Conservation (phyloP, 2,329 filamentous ascomycete species). For the Arachnomyces sp. region DNA sequence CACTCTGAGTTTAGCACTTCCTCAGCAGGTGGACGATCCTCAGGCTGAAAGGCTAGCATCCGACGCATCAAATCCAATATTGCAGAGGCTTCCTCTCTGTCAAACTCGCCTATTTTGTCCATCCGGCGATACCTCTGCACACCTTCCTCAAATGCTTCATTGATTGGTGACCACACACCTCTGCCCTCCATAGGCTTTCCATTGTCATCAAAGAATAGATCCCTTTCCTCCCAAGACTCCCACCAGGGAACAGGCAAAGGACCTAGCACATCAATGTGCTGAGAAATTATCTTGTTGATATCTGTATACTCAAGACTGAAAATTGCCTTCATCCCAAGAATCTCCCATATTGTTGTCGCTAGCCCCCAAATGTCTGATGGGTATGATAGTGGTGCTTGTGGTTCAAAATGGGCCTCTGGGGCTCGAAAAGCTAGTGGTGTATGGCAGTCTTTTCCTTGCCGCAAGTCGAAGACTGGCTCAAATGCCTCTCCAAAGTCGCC, state of each 20-base stretch:
- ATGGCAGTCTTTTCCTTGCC: slow-evolving; percentile 15
- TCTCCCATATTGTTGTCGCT: slow-evolving; percentile 19
- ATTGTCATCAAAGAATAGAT: slow-evolving; percentile 9
- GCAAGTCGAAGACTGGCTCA: slow-evolving; percentile 2
- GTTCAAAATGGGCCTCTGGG: slow-evolving; percentile 18
- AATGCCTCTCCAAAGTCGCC: slow-evolving; percentile 31
- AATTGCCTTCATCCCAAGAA: slow-evolving; percentile 17
- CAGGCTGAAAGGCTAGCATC: slow-evolving; percentile 6
- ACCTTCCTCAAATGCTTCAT: slow-evolving; percentile 11
- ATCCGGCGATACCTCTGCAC: slow-evolving; percentile 11
- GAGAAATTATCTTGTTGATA: slow-evolving; percentile 10
- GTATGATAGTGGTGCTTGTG: slow-evolving; percentile 12
- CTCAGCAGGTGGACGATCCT: slow-evolving; percentile 5
- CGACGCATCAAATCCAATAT: slow-evolving; percentile 4
- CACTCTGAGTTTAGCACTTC: slow-evolving; percentile 6
- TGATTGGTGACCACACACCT: slow-evolving; percentile 9
- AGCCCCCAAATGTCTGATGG: slow-evolving; percentile 20
- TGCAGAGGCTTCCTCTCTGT: slow-evolving; percentile 2
- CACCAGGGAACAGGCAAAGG: slow-evolving; percentile 11
- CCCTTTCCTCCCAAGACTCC: slow-evolving; percentile 9
- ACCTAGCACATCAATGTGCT: slow-evolving; percentile 11
- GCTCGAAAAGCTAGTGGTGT: slow-evolving; percentile 12
- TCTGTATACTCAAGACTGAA: slow-evolving; percentile 10
- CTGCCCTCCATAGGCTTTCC: slow-evolving; percentile 5
- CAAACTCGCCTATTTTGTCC: slow-evolving; percentile 3